These are phyloP conservation scores for Ogataea glucozyma DNA, from an alignment of 805 yeast species.

Conservation along the genomic window DNA sequence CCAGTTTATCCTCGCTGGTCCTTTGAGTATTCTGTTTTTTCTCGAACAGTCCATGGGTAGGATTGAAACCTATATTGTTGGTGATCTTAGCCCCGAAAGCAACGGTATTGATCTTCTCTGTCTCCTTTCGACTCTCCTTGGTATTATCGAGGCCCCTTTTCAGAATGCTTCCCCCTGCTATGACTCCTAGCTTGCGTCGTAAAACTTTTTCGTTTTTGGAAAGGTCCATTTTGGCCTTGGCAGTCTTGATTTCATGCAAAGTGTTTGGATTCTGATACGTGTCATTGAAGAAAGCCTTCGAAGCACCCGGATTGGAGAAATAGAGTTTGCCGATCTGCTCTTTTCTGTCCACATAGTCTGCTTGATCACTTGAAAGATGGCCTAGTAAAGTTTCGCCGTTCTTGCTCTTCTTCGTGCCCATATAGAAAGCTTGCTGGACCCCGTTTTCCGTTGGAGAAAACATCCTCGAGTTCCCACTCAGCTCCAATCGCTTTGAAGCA, in stretches of 20 bases:
- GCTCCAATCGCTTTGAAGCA: conserved; percentile 71
- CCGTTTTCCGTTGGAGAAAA: conserved; percentile 56
- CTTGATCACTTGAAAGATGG: conserved; percentile 27
- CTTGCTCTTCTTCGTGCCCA: conserved; percentile 27
- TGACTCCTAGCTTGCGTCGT: conserved; percentile 33
- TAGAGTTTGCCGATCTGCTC: conserved; percentile 27
- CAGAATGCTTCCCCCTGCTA: conserved; percentile 28
- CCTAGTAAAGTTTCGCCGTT: conserved; percentile 31
- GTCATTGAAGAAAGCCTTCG: conserved; percentile 53
- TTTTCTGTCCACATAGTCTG: conserved; percentile 25
- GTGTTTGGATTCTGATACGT: conserved; percentile 50
- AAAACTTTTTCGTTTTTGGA: conserved; percentile 37
- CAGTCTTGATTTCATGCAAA: conserved; percentile 40
- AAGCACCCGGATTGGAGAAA: conserved; percentile 44
- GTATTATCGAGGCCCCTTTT: conserved; percentile 19
- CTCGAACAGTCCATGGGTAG: conserved; percentile 28
- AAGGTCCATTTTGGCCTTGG: conserved; percentile 40
- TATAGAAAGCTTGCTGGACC: conserved; percentile 42
- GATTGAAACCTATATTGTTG: conserved; percentile 34
- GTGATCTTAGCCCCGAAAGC: conserved; percentile 28
- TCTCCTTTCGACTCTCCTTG: conserved; percentile 20
- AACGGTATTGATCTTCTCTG: conserved; percentile 28
- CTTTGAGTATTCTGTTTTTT: not conserved
- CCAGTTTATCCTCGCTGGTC: conserved; percentile 6
- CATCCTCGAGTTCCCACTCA: conserved; percentile 59